These are phyloP conservation scores for Russula ochroleuca DNA, from an alignment of 768 basidiomycete genomes.

Conservation along the genomic window DNA sequence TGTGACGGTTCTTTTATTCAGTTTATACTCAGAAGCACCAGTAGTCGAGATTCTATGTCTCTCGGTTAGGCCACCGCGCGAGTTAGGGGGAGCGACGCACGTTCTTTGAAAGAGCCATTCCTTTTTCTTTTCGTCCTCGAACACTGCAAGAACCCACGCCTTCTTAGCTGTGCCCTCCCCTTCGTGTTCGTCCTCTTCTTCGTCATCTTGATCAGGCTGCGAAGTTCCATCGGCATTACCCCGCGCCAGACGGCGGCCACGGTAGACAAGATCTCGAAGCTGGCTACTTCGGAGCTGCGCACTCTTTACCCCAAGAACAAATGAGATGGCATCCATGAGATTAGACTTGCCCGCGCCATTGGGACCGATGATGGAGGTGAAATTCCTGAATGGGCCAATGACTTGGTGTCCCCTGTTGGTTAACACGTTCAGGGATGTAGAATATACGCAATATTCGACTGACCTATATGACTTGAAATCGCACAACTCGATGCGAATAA, in stretches of 20 bases:
- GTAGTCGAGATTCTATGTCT: conserved; percentile 73
- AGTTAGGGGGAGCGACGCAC: conserved; percentile 45
- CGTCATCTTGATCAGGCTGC: conserved; percentile 39
- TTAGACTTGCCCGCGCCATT: conserved; percentile 99
- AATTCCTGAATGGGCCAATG: conserved; percentile 88
- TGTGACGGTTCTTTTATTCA: conserved; percentile 77
- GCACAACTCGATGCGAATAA: conserved; percentile 81
- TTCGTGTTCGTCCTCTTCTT: conserved; percentile 44
- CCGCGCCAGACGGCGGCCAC: conserved; percentile 69
- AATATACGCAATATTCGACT: conserved; percentile 16
- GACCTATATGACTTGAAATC: conserved; percentile 97
- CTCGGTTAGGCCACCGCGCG: background rate
- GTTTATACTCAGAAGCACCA: conserved; percentile 86
- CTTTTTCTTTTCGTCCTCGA: conserved; percentile 66
- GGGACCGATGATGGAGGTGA: conserved; percentile 95
- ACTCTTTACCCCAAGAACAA: conserved; percentile 95
- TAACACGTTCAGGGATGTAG: background rate
- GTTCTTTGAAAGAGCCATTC: conserved; percentile 91
- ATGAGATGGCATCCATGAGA: conserved; percentile 99
- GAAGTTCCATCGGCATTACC: conserved; percentile 39
- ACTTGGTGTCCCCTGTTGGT: conserved; percentile 64
- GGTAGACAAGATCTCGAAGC: conserved; percentile 92
- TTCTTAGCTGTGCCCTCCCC: conserved; percentile 85
- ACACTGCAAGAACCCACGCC: conserved; percentile 95
- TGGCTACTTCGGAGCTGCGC: conserved; percentile 90